Conservation (phyloP, 176 grass and related monocot species). For the Oryza longistaminata region DNA sequence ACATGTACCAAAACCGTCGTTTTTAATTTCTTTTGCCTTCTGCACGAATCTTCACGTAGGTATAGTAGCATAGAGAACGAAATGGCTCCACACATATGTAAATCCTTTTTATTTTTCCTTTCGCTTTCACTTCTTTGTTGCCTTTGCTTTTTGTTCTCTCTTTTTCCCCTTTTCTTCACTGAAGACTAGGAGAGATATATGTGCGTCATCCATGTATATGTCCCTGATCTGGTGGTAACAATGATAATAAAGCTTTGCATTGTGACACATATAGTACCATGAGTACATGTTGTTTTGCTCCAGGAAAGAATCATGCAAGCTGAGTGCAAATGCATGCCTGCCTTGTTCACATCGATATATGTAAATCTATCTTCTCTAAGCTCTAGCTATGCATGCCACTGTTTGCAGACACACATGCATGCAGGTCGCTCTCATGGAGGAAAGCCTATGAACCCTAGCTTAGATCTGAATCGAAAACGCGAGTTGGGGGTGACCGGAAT, state of each 20-base stretch:
- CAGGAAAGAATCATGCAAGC: neutral
- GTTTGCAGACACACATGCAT: neutral
- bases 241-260: constrained; percentile 35
- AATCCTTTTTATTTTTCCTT: neutral
- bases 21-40: neutral
- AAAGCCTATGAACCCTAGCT: constrained; percentile 5
- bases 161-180: neutral
- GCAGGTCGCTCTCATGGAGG: constrained; percentile 24
- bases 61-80: neutral
- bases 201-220: constrained; percentile 24
- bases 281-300: constrained; percentile 30
- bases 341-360: neutral
- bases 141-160: neutral
- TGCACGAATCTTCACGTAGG: constrained; percentile 7
- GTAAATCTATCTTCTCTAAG: neutral
- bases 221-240: constrained; percentile 5
- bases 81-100: constrained; percentile 12
- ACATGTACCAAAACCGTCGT: neutral
- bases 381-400: neutral
- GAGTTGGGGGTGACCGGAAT: neutral
- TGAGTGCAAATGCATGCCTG: neutral
- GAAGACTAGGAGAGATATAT: constrained; percentile 20
- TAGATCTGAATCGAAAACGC: constrained; percentile 20
- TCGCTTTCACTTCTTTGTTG: neutral
- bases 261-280: constrained; percentile 27